A percentile compares a stretch with the other conserved stretches of the same genome.
Conservation (phyloP, 2,329 filamentous ascomycete genomes). For the Aspergillaceae sp. region DNA sequence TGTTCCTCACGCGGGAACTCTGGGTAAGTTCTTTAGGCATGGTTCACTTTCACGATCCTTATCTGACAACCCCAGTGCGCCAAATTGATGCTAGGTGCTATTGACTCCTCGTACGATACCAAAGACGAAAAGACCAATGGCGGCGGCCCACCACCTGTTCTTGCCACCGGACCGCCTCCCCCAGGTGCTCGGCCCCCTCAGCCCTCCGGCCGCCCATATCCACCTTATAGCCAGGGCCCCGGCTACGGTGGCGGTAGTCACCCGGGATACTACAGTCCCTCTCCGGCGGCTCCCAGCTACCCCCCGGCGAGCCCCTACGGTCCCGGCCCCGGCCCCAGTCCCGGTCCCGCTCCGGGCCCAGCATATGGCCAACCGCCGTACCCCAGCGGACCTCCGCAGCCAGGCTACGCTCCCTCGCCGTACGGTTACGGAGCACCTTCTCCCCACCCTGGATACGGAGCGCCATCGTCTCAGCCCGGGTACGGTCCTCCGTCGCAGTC, state of each 20-base stretch:
- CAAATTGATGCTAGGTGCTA: constrained; percentile 59
- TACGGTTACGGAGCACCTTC: too few species aligned
- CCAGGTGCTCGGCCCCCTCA: constrained; percentile 9
- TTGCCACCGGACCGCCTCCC: constrained; percentile 8
- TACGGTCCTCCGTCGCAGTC: too few species aligned
- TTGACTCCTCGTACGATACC: constrained; percentile 57
- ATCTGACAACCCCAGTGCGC: constrained; percentile 38
- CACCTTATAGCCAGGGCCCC: constrained; percentile 15
- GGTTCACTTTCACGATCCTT: neutral
- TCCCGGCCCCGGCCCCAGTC: constrained; percentile 3
- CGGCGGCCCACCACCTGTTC: constrained; percentile 25
- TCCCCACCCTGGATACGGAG: too few species aligned
- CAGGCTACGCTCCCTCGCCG: too few species aligned
- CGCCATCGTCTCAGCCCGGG: too few species aligned
- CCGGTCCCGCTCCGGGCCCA: too few species aligned
- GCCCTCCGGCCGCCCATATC: constrained; percentile 27
- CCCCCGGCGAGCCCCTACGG: too few species aligned
- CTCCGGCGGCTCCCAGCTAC: constrained; percentile 14
- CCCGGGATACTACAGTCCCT: constrained; percentile 14
- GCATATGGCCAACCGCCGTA: too few species aligned
- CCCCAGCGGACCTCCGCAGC: too few species aligned
- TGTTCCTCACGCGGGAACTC: constrained; percentile 56
- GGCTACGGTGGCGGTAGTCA: constrained; percentile 8
- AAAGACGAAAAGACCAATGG: constrained; percentile 53
- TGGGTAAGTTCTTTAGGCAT: constrained; percentile 38